Conservation (phyloP, 2,329 filamentous ascomycete genomes). For the Ilyonectria robusta region DNA sequence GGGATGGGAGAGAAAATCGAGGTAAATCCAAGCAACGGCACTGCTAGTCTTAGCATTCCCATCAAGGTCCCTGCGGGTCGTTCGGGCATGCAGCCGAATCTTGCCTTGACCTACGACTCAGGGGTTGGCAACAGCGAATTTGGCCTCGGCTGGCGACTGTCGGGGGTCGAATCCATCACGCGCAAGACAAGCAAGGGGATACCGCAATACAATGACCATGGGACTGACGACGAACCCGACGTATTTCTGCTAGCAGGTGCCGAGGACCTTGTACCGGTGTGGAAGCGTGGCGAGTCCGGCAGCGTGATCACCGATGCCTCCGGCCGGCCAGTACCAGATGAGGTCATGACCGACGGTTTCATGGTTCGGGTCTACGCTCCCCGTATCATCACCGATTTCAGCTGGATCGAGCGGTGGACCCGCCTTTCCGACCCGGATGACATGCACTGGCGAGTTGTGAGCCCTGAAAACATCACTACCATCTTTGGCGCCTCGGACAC, state of each 20-base stretch:
- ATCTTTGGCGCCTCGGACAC: background rate
- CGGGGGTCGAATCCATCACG: background rate
- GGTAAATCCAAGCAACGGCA: constrained; percentile 1
- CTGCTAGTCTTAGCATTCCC: background rate
- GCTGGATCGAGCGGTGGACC: constrained; percentile 7
- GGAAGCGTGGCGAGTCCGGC: no score
- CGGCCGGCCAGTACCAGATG: no score
- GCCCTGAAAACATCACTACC: background rate
- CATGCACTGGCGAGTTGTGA: constrained; percentile 9
- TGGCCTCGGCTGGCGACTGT: constrained; percentile 8
- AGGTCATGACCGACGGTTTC: background rate
- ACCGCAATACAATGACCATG: background rate
- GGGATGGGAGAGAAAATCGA: constrained; percentile 3
- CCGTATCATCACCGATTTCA: background rate
- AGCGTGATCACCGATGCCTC: no score
- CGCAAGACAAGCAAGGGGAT: background rate
- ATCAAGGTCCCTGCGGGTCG: background rate
- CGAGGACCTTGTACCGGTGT: constrained; percentile 4
- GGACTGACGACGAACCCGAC: background rate
- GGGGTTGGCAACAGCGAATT: constrained; percentile 13
- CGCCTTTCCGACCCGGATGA: background rate
- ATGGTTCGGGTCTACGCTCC: background rate
- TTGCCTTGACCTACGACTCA: constrained; percentile 4
- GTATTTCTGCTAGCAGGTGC: constrained; percentile 1
- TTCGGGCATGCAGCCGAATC: background rate